A percentile compares a stretch with the other conserved stretches of the same genome.
Evolutionary conservation across 2,329 filamentous ascomycete species (phyloP).

Genomic region (Ophiostoma montium): DNA sequence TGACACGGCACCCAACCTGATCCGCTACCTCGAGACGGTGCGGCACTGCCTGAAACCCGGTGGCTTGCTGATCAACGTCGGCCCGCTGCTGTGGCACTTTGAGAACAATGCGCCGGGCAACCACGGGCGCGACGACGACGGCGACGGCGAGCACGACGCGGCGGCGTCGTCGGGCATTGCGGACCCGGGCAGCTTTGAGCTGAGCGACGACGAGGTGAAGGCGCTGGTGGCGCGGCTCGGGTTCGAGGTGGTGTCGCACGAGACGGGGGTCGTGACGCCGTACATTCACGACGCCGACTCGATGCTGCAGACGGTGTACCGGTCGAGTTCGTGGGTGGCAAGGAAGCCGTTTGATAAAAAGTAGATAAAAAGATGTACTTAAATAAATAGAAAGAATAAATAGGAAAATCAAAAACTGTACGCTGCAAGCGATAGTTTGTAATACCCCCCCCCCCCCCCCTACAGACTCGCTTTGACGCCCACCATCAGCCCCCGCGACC

Average conservation of each 20-base stretch:
- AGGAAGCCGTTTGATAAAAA: conserved; percentile 36
- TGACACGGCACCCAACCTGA: conserved; percentile 87
- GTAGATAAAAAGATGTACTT: not conserved
- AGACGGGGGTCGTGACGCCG: conserved; percentile 50
- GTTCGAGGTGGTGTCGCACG: conserved; percentile 55
- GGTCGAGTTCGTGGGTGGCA: conserved; percentile 72
- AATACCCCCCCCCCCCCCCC: too few relatives aligned
- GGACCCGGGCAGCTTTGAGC: conserved; percentile 79
- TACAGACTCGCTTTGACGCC: conserved; percentile 14
- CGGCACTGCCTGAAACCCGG: conserved; percentile 59
- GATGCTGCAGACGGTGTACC: conserved; percentile 76
- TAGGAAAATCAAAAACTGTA: not conserved
- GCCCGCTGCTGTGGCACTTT: conserved; percentile 91
- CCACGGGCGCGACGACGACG: conserved; percentile 36
- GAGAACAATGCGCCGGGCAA: conserved; percentile 55
- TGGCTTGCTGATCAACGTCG: conserved; percentile 78
- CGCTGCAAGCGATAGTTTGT: too few relatives aligned
- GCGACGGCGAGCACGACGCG: conserved; percentile 34
- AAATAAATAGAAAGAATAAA: not conserved
- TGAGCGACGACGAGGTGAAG: conserved; percentile 79
- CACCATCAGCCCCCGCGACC: conserved; percentile 33
- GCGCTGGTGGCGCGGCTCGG: conserved; percentile 59
- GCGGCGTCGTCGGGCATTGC: conserved; percentile 54
- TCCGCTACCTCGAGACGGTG: conserved; percentile 80
- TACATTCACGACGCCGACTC: conserved; percentile 79